These are phyloP conservation scores for Alternaria hordeiaustralica DNA, from an alignment of 2,329 filamentous ascomycete species.

Conservation along the genomic window DNA sequence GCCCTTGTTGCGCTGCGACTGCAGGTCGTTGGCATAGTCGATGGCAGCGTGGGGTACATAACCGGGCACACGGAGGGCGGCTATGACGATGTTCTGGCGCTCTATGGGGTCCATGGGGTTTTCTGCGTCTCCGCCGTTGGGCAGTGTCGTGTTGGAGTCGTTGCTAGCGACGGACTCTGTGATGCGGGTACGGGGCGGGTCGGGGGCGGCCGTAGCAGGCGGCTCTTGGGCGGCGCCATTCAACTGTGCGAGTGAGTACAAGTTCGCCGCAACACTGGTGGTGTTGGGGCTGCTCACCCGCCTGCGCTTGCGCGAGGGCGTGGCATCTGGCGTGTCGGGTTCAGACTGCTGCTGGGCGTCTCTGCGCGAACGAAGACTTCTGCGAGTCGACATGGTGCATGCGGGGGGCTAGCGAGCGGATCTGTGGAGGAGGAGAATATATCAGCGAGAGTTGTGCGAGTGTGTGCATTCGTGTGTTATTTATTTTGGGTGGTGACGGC, in stretches of 20 bases:
- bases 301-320: slow-evolving; percentile 56
- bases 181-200: slow-evolving; percentile 38
- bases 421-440: slow-evolving; percentile 6
- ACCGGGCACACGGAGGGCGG: slow-evolving; percentile 52
- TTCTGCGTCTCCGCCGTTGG: slow-evolving; percentile 42
- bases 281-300: slow-evolving; percentile 46
- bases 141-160: slow-evolving; percentile 49
- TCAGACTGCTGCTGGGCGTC: slow-evolving; percentile 45
- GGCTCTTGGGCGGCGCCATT: slow-evolving; percentile 40
- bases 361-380: slow-evolving; percentile 25
- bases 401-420: slow-evolving; percentile 10
- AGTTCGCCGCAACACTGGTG: slow-evolving; percentile 3
- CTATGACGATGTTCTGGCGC: slow-evolving; percentile 47
- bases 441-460: slow-evolving; percentile 22
- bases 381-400: slow-evolving; percentile 25
- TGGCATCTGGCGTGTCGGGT: slow-evolving; percentile 56
- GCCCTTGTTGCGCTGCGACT: slow-evolving; percentile 52
- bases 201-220: slow-evolving; percentile 23
- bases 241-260: slow-evolving; percentile 38
- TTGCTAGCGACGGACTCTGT: slow-evolving; percentile 51
- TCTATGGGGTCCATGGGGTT: slow-evolving; percentile 40
- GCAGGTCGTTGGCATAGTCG: slow-evolving; percentile 61
- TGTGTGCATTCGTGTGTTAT: slow-evolving; percentile 2
- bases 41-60: slow-evolving; percentile 63
- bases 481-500: slow-evolving; percentile 1